Evolutionary conservation across 192 early-diverging fungal genomes (phyloP).

Genomic region (Entomortierella parvispora): DNA sequence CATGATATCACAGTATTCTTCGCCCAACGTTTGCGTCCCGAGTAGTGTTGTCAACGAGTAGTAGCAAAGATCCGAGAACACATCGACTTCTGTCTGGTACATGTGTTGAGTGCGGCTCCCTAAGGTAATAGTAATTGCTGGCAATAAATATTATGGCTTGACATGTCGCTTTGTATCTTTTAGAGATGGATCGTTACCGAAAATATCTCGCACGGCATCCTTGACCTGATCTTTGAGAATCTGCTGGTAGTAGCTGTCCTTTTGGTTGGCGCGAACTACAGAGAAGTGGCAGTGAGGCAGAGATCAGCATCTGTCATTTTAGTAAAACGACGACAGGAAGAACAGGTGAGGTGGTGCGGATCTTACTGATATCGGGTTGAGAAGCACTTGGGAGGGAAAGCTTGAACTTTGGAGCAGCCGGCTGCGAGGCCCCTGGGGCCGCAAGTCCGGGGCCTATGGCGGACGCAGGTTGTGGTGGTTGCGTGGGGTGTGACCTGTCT

Average conservation of each 20-base stretch:
- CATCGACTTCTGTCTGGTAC: conserved; percentile 72
- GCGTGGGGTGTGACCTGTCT: conserved; percentile 33
- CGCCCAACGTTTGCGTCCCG: conserved; percentile 91
- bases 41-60: conserved; percentile 76
- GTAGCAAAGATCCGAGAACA: conserved; percentile 74
- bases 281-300: neutral
- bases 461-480: neutral
- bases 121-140: conserved; percentile 7
- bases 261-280: conserved; percentile 88
- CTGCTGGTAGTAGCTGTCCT: conserved; percentile 86
- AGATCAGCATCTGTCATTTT: neutral
- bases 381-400: conserved; percentile 73
- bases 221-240: conserved; percentile 71
- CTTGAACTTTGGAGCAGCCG: conserved; percentile 36
- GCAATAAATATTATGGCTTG: neutral
- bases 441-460: neutral
- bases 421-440: neutral
- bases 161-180: neutral
- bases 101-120: conserved; percentile 67
- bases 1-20: conserved; percentile 95
- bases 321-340: neutral
- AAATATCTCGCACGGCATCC: conserved; percentile 67
- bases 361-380: conserved; percentile 80
- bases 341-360: neutral
- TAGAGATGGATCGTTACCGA: conserved; percentile 57